Conservation (phyloP, 805 yeast genomes). For the Myxozyma vanderwaltii region DNA sequence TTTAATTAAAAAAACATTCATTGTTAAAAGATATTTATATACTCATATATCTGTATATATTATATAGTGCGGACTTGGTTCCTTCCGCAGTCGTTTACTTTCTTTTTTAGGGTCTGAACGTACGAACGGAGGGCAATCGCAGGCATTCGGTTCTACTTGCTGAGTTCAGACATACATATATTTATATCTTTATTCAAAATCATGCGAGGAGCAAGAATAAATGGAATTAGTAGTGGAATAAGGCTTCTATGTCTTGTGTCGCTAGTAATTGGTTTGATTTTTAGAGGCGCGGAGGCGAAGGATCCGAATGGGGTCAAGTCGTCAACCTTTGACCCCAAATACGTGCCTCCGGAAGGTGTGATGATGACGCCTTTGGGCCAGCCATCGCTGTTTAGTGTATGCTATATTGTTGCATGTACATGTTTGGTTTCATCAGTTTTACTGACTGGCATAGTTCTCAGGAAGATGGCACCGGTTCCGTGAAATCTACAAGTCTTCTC, state of each 20-base stretch:
- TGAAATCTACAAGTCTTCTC: slow-evolving; percentile 26
- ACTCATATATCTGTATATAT: no score
- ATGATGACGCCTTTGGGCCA: slow-evolving; percentile 29
- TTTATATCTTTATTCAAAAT: no score
- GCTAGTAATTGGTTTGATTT: background rate
- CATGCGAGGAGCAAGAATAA: background rate
- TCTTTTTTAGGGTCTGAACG: no score
- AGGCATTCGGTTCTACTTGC: no score
- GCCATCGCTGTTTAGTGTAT: slow-evolving; percentile 26
- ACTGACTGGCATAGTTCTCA: slow-evolving; percentile 16
- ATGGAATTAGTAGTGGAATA: background rate
- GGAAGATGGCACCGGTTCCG: slow-evolving; percentile 33
- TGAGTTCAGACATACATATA: no score
- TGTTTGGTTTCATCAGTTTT: background rate
- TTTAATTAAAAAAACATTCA: no score
- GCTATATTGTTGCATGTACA: background rate
- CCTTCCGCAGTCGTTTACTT: no score
- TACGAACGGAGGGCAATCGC: no score
- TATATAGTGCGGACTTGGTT: no score
- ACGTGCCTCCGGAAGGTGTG: slow-evolving; percentile 22
- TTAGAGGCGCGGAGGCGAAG: slow-evolving; percentile 10
- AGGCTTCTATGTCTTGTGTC: background rate
- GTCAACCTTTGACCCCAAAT: slow-evolving; percentile 25
- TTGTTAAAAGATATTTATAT: no score
- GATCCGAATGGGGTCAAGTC: slow-evolving; percentile 26